Evolutionary conservation across 305 asterid genomes (phyloP).

Genomic region (Fraxinus paxiana): DNA sequence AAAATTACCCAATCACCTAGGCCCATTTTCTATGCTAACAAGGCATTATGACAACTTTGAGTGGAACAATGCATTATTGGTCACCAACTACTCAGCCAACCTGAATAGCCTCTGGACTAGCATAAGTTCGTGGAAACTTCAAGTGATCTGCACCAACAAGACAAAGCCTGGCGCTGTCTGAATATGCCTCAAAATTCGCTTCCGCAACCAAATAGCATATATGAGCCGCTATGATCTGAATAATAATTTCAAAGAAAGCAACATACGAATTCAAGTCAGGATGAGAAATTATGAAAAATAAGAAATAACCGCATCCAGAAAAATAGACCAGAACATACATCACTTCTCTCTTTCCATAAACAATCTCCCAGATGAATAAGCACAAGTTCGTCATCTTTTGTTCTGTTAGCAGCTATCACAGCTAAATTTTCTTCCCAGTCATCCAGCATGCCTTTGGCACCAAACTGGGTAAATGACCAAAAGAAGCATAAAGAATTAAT

Average conservation of each 20-base stretch:
- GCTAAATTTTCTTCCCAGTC: slow-evolving; percentile 99
- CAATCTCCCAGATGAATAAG: slow-evolving; percentile 97
- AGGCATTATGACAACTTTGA: slow-evolving; percentile 5
- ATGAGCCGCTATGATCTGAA: slow-evolving; percentile 87
- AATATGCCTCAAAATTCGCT: slow-evolving; percentile 77
- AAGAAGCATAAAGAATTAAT: slow-evolving; percentile 8
- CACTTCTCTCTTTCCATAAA: slow-evolving; percentile 91
- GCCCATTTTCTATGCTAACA: background rate
- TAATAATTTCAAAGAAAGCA: slow-evolving; percentile 20
- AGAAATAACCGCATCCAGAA: slow-evolving; percentile 3
- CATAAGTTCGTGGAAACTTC: slow-evolving; percentile 85
- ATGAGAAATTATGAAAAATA: slow-evolving; percentile 14
- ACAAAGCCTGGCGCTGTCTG: slow-evolving; percentile 87
- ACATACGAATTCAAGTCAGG: slow-evolving; percentile 15
- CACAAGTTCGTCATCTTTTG: slow-evolving; percentile 94
- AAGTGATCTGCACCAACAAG: slow-evolving; percentile 95
- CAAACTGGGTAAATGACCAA: slow-evolving; percentile 38
- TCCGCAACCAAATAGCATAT: slow-evolving; percentile 94
- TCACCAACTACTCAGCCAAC: slow-evolving; percentile 38
- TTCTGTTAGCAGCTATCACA: slow-evolving; percentile 89
- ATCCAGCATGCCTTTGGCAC: slow-evolving; percentile 77
- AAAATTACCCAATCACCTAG: slow-evolving; percentile 17
- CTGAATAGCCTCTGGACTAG: slow-evolving; percentile 95
- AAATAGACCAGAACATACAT: slow-evolving; percentile 52
- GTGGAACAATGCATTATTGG: background rate